Evolutionary conservation across 495 filamentous ascomycete genomes (phyloP).

Genomic region (Penicillium canariense): DNA sequence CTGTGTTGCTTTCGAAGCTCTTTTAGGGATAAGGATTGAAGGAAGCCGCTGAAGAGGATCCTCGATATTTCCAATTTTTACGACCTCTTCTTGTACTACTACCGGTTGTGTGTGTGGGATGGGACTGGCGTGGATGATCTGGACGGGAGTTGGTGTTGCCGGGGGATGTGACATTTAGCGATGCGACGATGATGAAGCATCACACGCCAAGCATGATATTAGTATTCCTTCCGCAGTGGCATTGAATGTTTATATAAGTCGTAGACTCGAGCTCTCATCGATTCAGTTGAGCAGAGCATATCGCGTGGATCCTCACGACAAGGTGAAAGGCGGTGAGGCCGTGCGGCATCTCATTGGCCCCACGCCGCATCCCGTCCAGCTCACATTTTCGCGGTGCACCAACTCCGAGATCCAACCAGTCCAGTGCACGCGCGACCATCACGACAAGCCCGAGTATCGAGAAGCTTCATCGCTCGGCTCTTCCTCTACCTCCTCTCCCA

Average conservation of each 20-base stretch:
- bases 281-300: not conserved
- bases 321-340: slow-evolving; percentile 27
- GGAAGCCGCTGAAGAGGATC: slow-evolving; percentile 15
- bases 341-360: slow-evolving; percentile 25
- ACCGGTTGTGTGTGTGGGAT: slow-evolving; percentile 1
- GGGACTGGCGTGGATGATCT: not conserved
- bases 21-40: slow-evolving; percentile 6
- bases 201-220: not conserved
- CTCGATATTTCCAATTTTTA: not conserved
- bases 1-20: not conserved
- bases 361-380: slow-evolving; percentile 22
- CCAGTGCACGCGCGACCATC: slow-evolving; percentile 19
- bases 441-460: slow-evolving; percentile 10
- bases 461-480: slow-evolving; percentile 10
- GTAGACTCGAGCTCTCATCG: not conserved
- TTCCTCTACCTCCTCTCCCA: not conserved
- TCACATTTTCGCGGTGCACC: slow-evolving; percentile 38
- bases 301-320: not conserved
- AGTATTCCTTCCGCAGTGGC: not conserved
- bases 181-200: not conserved
- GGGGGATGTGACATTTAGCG: not conserved
- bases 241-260: not conserved
- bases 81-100: slow-evolving; percentile 14
- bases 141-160: not conserved
- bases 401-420: slow-evolving; percentile 13